Evolutionary conservation across 805 yeast genomes (phyloP).

Genomic region (Saturnispora ahearnii): DNA sequence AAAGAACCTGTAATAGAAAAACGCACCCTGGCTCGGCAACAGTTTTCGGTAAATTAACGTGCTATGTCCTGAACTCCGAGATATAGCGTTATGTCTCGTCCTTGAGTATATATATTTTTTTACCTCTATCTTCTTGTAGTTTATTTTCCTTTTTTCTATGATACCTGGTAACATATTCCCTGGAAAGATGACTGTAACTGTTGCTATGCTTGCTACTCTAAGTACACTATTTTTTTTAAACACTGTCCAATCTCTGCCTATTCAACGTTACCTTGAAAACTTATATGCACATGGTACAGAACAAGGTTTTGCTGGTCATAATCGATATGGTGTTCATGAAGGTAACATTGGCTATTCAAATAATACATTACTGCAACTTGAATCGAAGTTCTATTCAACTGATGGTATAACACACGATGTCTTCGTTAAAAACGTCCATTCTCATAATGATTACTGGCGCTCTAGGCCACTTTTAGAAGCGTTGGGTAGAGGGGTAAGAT

Average conservation of each 20-base stretch:
- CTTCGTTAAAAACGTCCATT: slow-evolving; percentile 32
- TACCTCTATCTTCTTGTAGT: background rate
- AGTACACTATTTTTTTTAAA: slow-evolving; percentile 3
- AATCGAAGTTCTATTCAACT: slow-evolving; percentile 4
- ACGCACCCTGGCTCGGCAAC: background rate
- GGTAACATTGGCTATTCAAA: background rate
- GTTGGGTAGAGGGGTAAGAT: slow-evolving; percentile 35
- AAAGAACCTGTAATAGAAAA: background rate
- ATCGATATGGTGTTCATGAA: background rate
- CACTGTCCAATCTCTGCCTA: slow-evolving; percentile 6
- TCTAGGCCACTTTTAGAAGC: slow-evolving; percentile 40
- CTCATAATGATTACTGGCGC: slow-evolving; percentile 55
- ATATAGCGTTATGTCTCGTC: background rate
- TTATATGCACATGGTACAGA: background rate
- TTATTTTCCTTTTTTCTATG: background rate
- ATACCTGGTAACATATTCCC: background rate
- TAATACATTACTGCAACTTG: background rate
- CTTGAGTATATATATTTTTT: background rate
- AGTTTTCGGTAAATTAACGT: background rate
- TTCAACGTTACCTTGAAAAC: background rate
- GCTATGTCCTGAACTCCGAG: background rate
- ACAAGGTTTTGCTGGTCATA: background rate
- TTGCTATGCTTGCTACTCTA: slow-evolving; percentile 4
- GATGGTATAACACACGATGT: slow-evolving; percentile 20
- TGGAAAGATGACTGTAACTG: slow-evolving; percentile 1